These are phyloP conservation scores for Paracoccidioides lutzii DNA, from an alignment of 2,329 filamentous ascomycete genomes.

Conservation along the genomic window DNA sequence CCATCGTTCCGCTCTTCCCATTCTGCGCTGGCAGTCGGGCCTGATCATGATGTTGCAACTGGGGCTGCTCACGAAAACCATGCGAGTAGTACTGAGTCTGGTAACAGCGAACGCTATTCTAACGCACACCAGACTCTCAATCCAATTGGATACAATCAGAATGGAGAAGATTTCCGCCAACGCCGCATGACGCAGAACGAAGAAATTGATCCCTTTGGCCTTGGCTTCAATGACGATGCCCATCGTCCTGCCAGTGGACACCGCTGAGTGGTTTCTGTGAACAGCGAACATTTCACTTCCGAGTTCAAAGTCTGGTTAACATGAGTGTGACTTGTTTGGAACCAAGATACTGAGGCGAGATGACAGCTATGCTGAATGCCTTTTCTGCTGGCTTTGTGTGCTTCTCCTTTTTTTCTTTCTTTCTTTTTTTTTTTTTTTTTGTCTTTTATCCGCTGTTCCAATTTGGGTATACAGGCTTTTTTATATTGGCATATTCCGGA, in stretches of 20 bases:
- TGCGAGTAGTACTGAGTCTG: neutral
- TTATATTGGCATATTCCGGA: neutral
- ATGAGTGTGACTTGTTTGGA: neutral
- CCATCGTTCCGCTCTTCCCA: neutral
- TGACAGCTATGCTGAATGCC: too few species aligned
- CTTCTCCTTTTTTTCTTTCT: neutral
- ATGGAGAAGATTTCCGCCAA: neutral
- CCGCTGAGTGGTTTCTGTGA: neutral
- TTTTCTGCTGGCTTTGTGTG: neutral
- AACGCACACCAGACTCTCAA: neutral
- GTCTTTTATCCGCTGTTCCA: neutral
- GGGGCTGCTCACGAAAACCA: neutral
- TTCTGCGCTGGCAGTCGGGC: neutral
- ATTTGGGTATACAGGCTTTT: neutral
- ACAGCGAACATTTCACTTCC: neutral
- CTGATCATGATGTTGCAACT: neutral
- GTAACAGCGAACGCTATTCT: neutral
- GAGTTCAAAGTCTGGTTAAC: neutral
- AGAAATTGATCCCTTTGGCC: slow-evolving; percentile 1
- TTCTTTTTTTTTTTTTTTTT: neutral
- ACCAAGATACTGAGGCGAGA: neutral
- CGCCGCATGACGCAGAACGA: neutral
- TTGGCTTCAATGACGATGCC: slow-evolving; percentile 3
- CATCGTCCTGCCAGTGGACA: neutral
- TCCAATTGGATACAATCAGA: neutral